A percentile compares a stretch with the other conserved stretches of the same genome.
These are phyloP conservation scores for Termitomyces sp. DNA, from an alignment of 768 basidiomycete genomes.

Conservation along the genomic window DNA sequence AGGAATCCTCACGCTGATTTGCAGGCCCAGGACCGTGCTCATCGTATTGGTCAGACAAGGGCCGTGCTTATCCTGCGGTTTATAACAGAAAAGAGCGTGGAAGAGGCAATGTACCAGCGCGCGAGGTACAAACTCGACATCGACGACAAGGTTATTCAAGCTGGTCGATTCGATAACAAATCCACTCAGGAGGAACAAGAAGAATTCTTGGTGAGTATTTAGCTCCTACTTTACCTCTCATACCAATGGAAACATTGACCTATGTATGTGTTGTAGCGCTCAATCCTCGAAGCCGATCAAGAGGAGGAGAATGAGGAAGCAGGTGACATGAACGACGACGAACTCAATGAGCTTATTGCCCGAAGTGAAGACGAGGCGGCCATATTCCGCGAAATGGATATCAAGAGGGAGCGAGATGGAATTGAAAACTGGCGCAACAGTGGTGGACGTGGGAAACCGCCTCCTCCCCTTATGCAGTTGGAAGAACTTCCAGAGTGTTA, in stretches of 20 bases:
- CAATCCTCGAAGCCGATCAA: slow-evolving; percentile 85
- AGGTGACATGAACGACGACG: slow-evolving; percentile 90
- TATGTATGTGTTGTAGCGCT: slow-evolving; percentile 49
- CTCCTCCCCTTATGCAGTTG: slow-evolving; percentile 71
- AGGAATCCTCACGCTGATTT: slow-evolving; percentile 99
- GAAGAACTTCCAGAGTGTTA: slow-evolving; percentile 94
- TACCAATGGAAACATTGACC: slow-evolving; percentile 1
- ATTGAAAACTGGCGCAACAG: slow-evolving; percentile 62
- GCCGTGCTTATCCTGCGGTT: slow-evolving; percentile 95
- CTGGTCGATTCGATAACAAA: slow-evolving; percentile 98
- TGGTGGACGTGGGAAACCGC: slow-evolving; percentile 77
- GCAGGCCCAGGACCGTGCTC: slow-evolving; percentile 98
- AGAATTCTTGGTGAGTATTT: slow-evolving; percentile 74
- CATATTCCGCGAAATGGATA: slow-evolving; percentile 81
- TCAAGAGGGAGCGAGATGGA: slow-evolving; percentile 67
- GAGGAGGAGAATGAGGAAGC: slow-evolving; percentile 88
- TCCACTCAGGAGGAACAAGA: slow-evolving; percentile 98
- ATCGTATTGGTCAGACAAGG: slow-evolving; percentile 99
- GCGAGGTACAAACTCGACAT: slow-evolving; percentile 96
- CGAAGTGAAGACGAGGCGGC: slow-evolving; percentile 74
- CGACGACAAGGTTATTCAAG: slow-evolving; percentile 99
- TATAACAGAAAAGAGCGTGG: slow-evolving; percentile 97
- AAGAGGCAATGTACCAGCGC: slow-evolving; percentile 95
- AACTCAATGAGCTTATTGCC: slow-evolving; percentile 89
- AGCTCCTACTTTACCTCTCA: background rate